Conservation (phyloP, 371 early-diverging fungal species). For the Rhizomucor pusillus region DNA sequence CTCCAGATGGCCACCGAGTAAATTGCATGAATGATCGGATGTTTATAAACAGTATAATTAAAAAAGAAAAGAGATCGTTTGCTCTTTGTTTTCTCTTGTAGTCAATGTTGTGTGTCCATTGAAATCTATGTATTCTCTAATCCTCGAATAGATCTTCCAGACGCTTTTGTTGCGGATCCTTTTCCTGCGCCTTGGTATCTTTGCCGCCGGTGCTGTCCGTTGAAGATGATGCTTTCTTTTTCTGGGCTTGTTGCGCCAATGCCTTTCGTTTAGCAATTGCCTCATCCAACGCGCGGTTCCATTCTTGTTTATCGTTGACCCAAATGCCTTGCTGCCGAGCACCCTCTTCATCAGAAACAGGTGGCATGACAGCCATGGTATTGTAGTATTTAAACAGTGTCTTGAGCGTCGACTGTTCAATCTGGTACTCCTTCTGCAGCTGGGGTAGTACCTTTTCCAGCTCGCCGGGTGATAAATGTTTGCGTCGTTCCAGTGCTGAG, state of each 20-base stretch:
- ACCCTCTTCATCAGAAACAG: constrained; percentile 23
- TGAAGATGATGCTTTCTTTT: neutral
- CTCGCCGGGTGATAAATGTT: constrained; percentile 30
- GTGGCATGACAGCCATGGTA: constrained; percentile 40
- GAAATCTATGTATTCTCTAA: constrained; percentile 4
- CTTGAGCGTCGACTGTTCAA: constrained; percentile 24
- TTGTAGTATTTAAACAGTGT: constrained; percentile 34
- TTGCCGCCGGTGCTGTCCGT: neutral
- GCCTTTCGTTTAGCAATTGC: constrained; percentile 1
- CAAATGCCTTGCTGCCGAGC: constrained; percentile 29
- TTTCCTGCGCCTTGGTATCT: no score
- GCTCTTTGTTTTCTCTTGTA: neutral
- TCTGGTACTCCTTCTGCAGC: constrained; percentile 21
- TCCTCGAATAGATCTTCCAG: constrained; percentile 21
- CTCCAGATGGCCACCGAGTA: constrained; percentile 87
- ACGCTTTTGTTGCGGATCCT: constrained; percentile 4
- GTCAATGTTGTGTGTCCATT: no score
- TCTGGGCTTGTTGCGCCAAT: neutral
- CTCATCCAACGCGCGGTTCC: constrained; percentile 20
- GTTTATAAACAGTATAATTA: neutral
- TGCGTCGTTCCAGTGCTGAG: constrained; percentile 34
- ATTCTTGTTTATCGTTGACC: constrained; percentile 32
- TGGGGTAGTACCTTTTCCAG: constrained; percentile 18
- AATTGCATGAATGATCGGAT: constrained; percentile 7
- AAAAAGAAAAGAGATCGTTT: neutral